Percentiles rank a stretch among this genome's conserved stretches.
These are phyloP conservation scores for Acorus calamus DNA, from an alignment of 106 monocot species.

Conservation along the genomic window DNA sequence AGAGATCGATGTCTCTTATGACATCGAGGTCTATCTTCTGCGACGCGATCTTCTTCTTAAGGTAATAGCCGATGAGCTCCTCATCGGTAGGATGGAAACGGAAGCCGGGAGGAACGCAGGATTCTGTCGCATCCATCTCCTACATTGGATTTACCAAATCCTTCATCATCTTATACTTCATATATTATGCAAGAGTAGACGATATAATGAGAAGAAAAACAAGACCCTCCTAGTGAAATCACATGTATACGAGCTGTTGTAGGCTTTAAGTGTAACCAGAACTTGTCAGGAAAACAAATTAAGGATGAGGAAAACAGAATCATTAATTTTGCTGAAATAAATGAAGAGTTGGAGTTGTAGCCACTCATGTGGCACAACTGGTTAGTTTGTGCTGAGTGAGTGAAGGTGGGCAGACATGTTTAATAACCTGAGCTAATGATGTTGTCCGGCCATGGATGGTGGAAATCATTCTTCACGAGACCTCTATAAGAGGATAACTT, in stretches of 20 bases:
- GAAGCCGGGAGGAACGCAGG: slow-evolving; percentile 45
- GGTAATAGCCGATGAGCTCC: slow-evolving; percentile 42
- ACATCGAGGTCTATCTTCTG: slow-evolving; percentile 52
- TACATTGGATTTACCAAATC: slow-evolving; percentile 1
- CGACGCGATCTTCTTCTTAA: slow-evolving; percentile 40
- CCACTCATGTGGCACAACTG: not conserved
- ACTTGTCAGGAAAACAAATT: not conserved
- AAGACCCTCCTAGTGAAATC: not conserved
- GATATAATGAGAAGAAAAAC: not conserved
- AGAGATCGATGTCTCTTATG: slow-evolving; percentile 43
- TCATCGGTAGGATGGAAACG: slow-evolving; percentile 47
- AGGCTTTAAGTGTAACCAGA: not conserved
- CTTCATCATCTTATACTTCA: not conserved
- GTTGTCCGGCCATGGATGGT: slow-evolving; percentile 42
- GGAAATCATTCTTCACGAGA: slow-evolving; percentile 44
- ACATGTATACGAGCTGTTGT: slow-evolving; percentile 1
- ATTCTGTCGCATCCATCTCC: slow-evolving; percentile 34
- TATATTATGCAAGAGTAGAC: too few relatives aligned
- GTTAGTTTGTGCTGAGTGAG: slow-evolving; percentile 9
- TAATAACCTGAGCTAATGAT: slow-evolving; percentile 43
- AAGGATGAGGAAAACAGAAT: not conserved
- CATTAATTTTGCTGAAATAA: slow-evolving; percentile 9
- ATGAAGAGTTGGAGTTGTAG: not conserved
- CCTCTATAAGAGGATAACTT: not conserved
- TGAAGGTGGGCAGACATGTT: slow-evolving; percentile 18